Evolutionary conservation across 2,329 filamentous ascomycete genomes (phyloP).

Genomic region (Podosphaera aphanis): DNA sequence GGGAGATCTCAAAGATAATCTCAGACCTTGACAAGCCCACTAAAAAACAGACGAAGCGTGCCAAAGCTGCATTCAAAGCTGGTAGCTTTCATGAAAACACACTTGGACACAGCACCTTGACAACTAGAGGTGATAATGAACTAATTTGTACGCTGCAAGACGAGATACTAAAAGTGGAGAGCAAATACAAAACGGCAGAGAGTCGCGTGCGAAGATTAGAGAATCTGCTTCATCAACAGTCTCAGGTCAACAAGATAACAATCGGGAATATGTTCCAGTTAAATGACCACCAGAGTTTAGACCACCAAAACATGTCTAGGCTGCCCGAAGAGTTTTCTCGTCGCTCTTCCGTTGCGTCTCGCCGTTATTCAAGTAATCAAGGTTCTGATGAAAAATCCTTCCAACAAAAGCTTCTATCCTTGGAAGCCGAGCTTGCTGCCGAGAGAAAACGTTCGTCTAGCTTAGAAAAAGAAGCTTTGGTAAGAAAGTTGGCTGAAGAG

Average conservation of each 20-base stretch:
- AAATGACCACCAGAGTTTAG: conserved; percentile 25
- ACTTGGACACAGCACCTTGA: conserved; percentile 62
- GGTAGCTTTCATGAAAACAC: conserved; percentile 83
- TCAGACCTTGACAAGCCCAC: conserved; percentile 62
- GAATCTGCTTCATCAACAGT: conserved; percentile 73
- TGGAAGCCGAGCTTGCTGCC: conserved; percentile 56
- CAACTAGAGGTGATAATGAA: conserved; percentile 75
- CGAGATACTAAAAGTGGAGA: conserved; percentile 55
- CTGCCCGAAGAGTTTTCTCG: conserved; percentile 24
- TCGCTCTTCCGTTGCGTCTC: conserved; percentile 34
- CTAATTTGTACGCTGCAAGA: conserved; percentile 53
- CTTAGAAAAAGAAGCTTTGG: conserved; percentile 46
- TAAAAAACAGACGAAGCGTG: conserved; percentile 62
- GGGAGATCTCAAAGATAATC: conserved; percentile 53
- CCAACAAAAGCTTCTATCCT: conserved; percentile 33
- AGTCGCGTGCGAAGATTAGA: conserved; percentile 80
- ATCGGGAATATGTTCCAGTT: conserved; percentile 31
- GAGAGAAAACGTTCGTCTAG: conserved; percentile 45
- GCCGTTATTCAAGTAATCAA: conserved; percentile 36
- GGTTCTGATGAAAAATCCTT: conserved; percentile 35
- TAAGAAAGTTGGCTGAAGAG: conserved; percentile 30
- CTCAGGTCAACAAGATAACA: conserved; percentile 30
- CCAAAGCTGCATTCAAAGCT: conserved; percentile 80
- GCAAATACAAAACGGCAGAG: conserved; percentile 57
- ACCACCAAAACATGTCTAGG: conserved; percentile 12